phyloP scores from a whole-genome alignment of 495 filamentous ascomycete genomes.

The Barbatosphaeria neglecta region DNA sequence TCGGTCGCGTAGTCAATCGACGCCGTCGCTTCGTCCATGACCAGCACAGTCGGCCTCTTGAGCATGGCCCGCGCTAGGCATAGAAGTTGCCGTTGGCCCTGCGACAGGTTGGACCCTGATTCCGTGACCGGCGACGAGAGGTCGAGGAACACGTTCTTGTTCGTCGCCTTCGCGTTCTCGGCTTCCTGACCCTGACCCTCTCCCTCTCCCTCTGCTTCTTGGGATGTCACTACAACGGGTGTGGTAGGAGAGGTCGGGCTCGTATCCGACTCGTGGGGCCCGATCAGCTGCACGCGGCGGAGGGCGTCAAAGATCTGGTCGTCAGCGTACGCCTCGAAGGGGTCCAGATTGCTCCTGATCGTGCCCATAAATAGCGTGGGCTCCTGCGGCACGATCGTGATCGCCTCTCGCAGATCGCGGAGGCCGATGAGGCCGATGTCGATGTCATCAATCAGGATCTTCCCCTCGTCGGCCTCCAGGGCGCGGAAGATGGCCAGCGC shows the following conservation, averaged over 20 bases:
- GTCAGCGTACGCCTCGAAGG: conserved; percentile 83
- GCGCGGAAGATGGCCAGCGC: conserved; percentile 93
- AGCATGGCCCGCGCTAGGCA: conserved; percentile 92
- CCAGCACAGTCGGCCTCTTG: conserved; percentile 78
- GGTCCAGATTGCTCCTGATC: conserved; percentile 89
- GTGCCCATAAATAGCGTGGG: conserved; percentile 96
- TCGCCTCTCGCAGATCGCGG: conserved; percentile 79
- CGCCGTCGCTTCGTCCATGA: conserved; percentile 99
- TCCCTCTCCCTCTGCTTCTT: conserved; percentile 5
- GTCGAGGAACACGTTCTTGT: conserved; percentile 92
- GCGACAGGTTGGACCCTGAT: conserved; percentile 90
- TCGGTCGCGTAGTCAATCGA: conserved; percentile 97
- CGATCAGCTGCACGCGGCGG: conserved; percentile 83
- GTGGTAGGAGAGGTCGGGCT: conserved; percentile 1
- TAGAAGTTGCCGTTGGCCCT: conserved; percentile 90
- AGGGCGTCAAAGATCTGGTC: conserved; percentile 83
- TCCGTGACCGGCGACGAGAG: conserved; percentile 77
- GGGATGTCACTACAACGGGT: conserved; percentile 5
- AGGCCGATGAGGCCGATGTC: conserved; percentile 84
- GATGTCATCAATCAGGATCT: conserved; percentile 81
- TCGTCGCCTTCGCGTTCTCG: conserved; percentile 35
- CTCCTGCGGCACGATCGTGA: conserved; percentile 98
- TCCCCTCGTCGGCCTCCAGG: conserved; percentile 84
- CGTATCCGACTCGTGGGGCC: conserved; percentile 33
- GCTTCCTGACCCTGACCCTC: conserved; percentile 7